Evolutionary conservation across 2,329 filamentous ascomycete genomes (phyloP).

Genomic region (Penicillium frequentans): DNA sequence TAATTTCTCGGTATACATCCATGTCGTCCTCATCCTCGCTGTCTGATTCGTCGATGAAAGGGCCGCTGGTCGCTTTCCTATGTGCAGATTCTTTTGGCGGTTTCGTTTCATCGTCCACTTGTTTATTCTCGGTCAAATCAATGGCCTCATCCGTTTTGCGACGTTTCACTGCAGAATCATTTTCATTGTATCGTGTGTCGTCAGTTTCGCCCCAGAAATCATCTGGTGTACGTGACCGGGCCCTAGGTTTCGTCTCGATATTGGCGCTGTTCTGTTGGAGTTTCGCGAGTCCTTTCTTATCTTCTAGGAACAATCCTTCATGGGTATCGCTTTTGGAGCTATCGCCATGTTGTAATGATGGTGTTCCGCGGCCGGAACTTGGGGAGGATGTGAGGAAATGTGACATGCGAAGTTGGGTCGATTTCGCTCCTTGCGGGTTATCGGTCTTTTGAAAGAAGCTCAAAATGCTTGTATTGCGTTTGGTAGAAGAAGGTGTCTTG

Average conservation of each 20-base stretch:
- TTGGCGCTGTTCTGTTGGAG: not conserved
- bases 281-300: constrained; percentile 23
- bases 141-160: constrained; percentile 29
- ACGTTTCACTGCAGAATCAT: constrained; percentile 31
- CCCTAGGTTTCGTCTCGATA: constrained; percentile 4
- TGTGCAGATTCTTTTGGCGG: not conserved
- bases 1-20: constrained; percentile 24
- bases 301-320: constrained; percentile 39
- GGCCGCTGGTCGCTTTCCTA: constrained; percentile 30
- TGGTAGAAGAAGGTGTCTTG: constrained; percentile 20
- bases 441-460: constrained; percentile 73
- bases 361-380: constrained; percentile 29
- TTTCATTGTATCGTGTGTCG: constrained; percentile 34
- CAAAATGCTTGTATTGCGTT: constrained; percentile 64
- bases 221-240: constrained; percentile 32
- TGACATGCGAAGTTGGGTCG: constrained; percentile 56
- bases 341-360: constrained; percentile 9
- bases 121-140: not conserved
- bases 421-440: constrained; percentile 51
- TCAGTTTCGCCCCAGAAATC: constrained; percentile 35
- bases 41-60: constrained; percentile 51
- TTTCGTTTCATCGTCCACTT: not conserved
- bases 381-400: constrained; percentile 33
- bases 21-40: constrained; percentile 56
- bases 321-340: constrained; percentile 10